These are phyloP conservation scores for Agroathelia rolfsii DNA, from an alignment of 1,284 basidiomycete genomes.

Conservation along the genomic window DNA sequence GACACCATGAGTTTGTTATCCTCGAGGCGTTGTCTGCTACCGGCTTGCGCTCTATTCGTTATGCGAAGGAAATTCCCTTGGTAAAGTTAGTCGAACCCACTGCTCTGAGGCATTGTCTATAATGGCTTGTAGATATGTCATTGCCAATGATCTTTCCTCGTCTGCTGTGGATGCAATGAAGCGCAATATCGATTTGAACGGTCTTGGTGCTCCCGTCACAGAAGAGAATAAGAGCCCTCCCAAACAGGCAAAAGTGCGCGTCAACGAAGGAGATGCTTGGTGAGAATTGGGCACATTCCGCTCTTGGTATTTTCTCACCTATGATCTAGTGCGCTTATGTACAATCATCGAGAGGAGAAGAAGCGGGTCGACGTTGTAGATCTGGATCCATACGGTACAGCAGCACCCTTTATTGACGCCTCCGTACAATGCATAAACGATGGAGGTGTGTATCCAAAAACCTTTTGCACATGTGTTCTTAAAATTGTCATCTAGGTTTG, in stretches of 20 bases:
- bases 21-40: conserved; percentile 97
- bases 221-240: conserved; percentile 13
- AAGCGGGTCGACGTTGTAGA: conserved; percentile 89
- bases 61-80: conserved; percentile 94
- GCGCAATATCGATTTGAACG: conserved; percentile 85
- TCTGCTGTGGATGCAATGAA: conserved; percentile 83
- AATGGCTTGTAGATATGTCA: conserved; percentile 54
- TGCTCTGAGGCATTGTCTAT: background rate
- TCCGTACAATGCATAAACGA: conserved; percentile 88
- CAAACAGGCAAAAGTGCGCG: conserved; percentile 51
- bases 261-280: conserved; percentile 94
- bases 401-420: conserved; percentile 92
- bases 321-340: conserved; percentile 71
- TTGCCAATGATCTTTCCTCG: conserved; percentile 89
- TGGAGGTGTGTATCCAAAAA: conserved; percentile 47
- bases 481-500: conserved; percentile 46
- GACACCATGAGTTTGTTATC: conserved; percentile 65
- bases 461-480: conserved; percentile 1
- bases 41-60: conserved; percentile 90
- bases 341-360: conserved; percentile 69
- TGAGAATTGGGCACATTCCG: conserved; percentile 20
- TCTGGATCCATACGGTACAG: conserved; percentile 95
- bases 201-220: conserved; percentile 39
- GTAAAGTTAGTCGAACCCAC: conserved; percentile 49
- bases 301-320: conserved; percentile 2